Evolutionary conservation across 805 yeast species (phyloP).

Genomic region (Nakazawaea peltata): DNA sequence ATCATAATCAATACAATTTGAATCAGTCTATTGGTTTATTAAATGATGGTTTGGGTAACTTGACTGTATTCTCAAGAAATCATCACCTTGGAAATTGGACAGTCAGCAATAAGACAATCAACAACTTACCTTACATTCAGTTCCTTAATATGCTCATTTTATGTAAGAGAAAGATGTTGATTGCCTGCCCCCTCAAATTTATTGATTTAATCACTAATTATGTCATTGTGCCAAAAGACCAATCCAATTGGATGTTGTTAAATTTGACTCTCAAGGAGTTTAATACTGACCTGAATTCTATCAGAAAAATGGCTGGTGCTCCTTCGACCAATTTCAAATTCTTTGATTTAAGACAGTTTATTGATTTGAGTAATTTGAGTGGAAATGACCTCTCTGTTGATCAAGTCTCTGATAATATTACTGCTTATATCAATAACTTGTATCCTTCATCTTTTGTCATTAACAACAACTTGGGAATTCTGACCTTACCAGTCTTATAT

Average conservation of each 20-base stretch:
- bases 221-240: constrained; percentile 30
- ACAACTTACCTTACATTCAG: constrained; percentile 16
- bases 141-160: constrained; percentile 28
- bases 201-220: constrained; percentile 40
- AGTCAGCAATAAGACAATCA: constrained; percentile 14
- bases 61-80: constrained; percentile 9
- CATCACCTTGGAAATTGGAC: constrained; percentile 11
- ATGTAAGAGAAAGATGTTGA: constrained; percentile 38
- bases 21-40: constrained; percentile 12
- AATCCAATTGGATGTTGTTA: constrained; percentile 36
- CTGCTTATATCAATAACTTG: constrained; percentile 14
- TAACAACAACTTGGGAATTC: constrained; percentile 44
- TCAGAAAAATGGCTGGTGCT: constrained; percentile 5
- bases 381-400: constrained; percentile 12
- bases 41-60: constrained; percentile 11
- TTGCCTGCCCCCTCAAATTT: constrained; percentile 42
- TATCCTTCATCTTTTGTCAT: constrained; percentile 22
- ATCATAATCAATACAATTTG: constrained; percentile 11
- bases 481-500: constrained; percentile 41
- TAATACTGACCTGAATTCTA: constrained; percentile 16
- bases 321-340: not conserved
- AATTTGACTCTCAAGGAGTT: constrained; percentile 40
- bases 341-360: constrained; percentile 10
- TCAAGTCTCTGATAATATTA: constrained; percentile 16
- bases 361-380: constrained; percentile 7